These are phyloP conservation scores for Microdochium paspali DNA, from an alignment of 2,329 filamentous ascomycete genomes.

Conservation along the genomic window DNA sequence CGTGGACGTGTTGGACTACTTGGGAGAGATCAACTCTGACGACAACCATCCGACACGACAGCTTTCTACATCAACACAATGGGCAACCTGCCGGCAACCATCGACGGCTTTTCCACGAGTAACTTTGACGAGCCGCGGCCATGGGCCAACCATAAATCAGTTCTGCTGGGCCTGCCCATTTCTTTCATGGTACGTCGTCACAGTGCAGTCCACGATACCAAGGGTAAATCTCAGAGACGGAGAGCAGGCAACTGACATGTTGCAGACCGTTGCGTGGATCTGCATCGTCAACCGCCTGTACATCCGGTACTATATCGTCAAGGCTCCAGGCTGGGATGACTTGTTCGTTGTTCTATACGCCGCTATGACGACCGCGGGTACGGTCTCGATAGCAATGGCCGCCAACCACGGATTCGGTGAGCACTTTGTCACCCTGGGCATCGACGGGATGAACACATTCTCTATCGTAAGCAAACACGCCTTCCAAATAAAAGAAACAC, in stretches of 20 bases:
- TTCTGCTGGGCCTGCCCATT: background rate
- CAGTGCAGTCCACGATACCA: too few relatives aligned
- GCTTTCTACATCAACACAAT: too few relatives aligned
- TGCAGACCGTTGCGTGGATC: constrained; percentile 17
- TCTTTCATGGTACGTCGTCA: background rate
- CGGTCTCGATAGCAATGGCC: background rate
- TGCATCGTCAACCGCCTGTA: constrained; percentile 19
- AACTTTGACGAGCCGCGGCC: background rate
- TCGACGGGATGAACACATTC: constrained; percentile 3
- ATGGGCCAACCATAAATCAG: background rate
- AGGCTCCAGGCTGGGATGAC: constrained; percentile 17
- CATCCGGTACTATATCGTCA: constrained; percentile 12
- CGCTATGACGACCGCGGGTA: background rate
- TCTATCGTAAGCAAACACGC: background rate
- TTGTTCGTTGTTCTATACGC: constrained; percentile 14
- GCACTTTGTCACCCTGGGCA: constrained; percentile 11
- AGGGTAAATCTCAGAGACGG: too few relatives aligned
- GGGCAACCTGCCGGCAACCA: background rate
- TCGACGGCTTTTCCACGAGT: background rate
- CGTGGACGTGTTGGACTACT: too few relatives aligned
- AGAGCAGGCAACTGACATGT: too few relatives aligned
- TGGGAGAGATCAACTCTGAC: too few relatives aligned
- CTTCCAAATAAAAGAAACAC: background rate
- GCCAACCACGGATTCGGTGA: constrained; percentile 12
- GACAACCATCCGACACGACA: too few relatives aligned